Evolutionary conservation across 169 alveolate species (phyloP), one percentile per base, ranked within the genome.

Genomic region (Eimeria praecox): DNA sequence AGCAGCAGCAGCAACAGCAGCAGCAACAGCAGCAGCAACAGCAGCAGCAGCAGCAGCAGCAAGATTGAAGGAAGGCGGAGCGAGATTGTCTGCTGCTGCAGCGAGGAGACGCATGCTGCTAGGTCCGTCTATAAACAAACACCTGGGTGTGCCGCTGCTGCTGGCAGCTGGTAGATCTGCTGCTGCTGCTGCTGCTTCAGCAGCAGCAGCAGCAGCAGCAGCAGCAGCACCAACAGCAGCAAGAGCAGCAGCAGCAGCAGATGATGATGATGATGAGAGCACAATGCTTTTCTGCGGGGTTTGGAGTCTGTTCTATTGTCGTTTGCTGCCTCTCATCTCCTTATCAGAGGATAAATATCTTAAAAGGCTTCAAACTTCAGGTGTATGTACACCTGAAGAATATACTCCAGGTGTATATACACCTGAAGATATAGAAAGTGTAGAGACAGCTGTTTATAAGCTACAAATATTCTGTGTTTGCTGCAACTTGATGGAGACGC

Each of bases 241-340:
- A 78, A 52, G 69, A 82, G 49, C 90, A 82, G 90, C 42, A 49
- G 73, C 90, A n/a, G 90, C 90, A 82, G 40, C 33, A n/a, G 86
- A 2, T 0, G 86, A 9, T 6, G 86, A 24, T 18, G 59, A 75
- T 24, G 86, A 30, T 0, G 40, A 27, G 3, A 59, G 56, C 20
- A 8, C 78, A 4, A 27, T 10, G 30, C 52, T 82, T 30, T 49
- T 82, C 20, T 82, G 90, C 20, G 33, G 30, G 20, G 73, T 30
- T 12, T 82, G 90, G 90, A 0, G 73, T 82, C 90, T 82, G 75
- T 73, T 82, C 52, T 82, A 73, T 44, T 10, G 46, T 10, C 73
- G 35, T 4, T 52, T 82, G 49, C 69, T 82, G 66, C 90, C 24
- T 10, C 44, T 82, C 3, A 12, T 49, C 22, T 82, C 90, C 27